Percentiles rank a stretch among this genome's conserved stretches.
phyloP scores from a whole-genome alignment of 1,284 basidiomycete genomes.

The Melampsora occidentalis region DNA sequence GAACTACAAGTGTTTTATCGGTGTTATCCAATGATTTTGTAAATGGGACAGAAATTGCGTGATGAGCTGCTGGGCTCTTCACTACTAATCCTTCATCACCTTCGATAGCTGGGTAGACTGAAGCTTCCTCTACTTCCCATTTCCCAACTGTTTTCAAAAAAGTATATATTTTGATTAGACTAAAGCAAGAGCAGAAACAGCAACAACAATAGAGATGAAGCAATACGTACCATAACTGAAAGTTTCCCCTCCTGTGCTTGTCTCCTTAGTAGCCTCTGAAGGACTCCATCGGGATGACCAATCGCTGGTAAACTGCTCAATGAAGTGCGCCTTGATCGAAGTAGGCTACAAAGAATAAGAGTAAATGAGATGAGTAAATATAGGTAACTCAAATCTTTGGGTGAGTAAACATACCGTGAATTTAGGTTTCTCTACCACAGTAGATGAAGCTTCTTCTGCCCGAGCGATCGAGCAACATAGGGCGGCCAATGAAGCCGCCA shows the following conservation, averaged over 20 bases:
- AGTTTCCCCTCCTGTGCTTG: conserved; percentile 69
- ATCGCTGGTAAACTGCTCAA: conserved; percentile 94
- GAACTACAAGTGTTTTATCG: conserved; percentile 84
- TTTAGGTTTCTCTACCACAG: conserved; percentile 10
- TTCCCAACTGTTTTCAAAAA: conserved; percentile 89
- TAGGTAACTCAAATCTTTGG: neutral
- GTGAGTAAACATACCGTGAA: conserved; percentile 28
- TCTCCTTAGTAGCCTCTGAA: conserved; percentile 96
- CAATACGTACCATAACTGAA: conserved; percentile 33
- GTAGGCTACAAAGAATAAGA: conserved; percentile 63
- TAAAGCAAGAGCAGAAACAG: neutral
- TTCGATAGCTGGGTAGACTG: conserved; percentile 60
- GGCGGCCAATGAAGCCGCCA: conserved; percentile 32
- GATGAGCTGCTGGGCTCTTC: conserved; percentile 83
- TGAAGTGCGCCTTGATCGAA: conserved; percentile 80
- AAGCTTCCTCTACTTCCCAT: conserved; percentile 91
- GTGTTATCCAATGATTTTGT: conserved; percentile 70
- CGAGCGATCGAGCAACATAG: conserved; percentile 22
- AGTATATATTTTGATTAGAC: neutral
- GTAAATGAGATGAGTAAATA: neutral
- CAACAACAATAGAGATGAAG: neutral
- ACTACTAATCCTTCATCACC: conserved; percentile 54
- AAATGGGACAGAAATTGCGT: conserved; percentile 95
- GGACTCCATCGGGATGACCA: conserved; percentile 91
- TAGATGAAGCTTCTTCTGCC: conserved; percentile 18